Conservation (phyloP, 179 eudicot species). For the Silene vulgaris region DNA sequence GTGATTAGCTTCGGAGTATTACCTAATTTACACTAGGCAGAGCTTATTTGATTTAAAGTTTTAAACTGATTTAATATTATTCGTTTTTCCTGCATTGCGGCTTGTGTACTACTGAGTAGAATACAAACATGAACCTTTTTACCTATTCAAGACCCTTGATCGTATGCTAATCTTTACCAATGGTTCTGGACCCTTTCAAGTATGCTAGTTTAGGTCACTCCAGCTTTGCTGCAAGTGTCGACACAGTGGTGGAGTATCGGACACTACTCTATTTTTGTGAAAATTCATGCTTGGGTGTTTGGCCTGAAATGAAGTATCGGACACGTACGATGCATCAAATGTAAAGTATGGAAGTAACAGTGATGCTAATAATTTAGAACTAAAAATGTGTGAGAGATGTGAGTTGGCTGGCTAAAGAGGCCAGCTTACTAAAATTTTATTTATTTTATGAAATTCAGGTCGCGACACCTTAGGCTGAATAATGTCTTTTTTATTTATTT, state of each 20-base stretch:
- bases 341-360: background rate
- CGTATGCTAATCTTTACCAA: background rate
- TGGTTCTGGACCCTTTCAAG: too few relatives aligned
- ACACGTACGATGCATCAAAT: background rate
- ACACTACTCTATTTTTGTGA: too few relatives aligned
- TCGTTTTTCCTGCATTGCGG: background rate
- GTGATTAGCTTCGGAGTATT: background rate
- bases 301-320: background rate
- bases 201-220: too few relatives aligned
- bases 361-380: too few relatives aligned
- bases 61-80: background rate
- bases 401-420: background rate
- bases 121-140: background rate
- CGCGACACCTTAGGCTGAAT: background rate
- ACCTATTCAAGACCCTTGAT: background rate
- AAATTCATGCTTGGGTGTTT: too few relatives aligned
- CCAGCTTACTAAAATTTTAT: too few relatives aligned
- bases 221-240: too few relatives aligned
- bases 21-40: background rate
- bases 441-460: too few relatives aligned
- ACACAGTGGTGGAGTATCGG: too few relatives aligned
- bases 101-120: background rate
- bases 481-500: background rate
- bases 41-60: background rate
- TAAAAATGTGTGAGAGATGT: too few relatives aligned